Base-by-base conservation (phyloP, 768 basidiomycete genomes). In the Trametes maxima region DNA sequence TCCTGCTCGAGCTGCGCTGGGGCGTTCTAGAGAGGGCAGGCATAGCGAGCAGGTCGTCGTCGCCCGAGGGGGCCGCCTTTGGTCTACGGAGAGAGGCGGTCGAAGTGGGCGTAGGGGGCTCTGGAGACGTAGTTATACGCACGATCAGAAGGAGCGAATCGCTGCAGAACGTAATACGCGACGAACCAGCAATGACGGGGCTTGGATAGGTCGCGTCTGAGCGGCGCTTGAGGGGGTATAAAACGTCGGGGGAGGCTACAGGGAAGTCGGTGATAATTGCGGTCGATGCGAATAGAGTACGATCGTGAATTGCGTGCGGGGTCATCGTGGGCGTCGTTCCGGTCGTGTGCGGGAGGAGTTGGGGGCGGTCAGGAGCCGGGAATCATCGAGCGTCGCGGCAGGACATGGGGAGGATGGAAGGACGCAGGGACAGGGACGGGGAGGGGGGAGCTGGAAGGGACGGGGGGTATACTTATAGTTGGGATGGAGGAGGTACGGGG, bases 1-100 rank as follows among this genome's bases (percentile, higher is more conserved):
- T 66, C 53, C 71, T 79, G 62, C 76, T 78, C 16, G 78, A 74
- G 39, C 75, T 74, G 19, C 74, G 76, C 17, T 70, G 72, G 62
- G 77, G 59, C 14, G 64, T 57, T 8, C 60, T 48, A 35, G 66
- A 40, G 19, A 52, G 37, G 24, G 47, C 45, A 33, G 62, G 57
- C 68, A 60, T 59, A 40, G 62, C 55, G 51, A 28, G 36, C 19
- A 54, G 24, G 56, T 59, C 59, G 65, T 52, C 58, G 42, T 65
- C 59, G 57, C n/a, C 36, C 57, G 35, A 24, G 40, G 51, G 36
- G 19, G 57, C 28, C 43, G 57, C 24, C 53, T 54, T 58, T 33
- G 44, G 53, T 25, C 40, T 43, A 40, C 59, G 50, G 59, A 57
- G 52, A 54, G 63, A 57, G 39, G 54, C 55, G 47, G 58, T 54